These are phyloP conservation scores for Fraxinus platypoda DNA, from an alignment of 305 asterid species.

Conservation along the genomic window DNA sequence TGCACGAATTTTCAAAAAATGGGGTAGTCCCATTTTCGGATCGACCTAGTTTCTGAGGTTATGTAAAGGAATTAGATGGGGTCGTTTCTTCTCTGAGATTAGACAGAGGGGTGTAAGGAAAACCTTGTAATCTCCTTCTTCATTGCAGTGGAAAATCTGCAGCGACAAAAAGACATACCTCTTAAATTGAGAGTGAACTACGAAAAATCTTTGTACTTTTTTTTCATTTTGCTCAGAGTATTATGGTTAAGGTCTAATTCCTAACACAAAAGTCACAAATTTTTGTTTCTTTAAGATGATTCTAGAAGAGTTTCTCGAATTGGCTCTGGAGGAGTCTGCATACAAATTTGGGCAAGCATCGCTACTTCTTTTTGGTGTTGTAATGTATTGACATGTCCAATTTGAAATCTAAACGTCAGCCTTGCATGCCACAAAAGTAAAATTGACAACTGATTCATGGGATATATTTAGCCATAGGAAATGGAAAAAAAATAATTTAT, in stretches of 20 bases:
- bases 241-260: neutral
- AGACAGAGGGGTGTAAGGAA: neutral
- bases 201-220: neutral
- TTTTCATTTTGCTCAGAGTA: neutral
- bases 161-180: neutral
- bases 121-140: neutral
- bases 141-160: neutral
- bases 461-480: neutral
- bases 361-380: neutral
- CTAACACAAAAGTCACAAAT: neutral
- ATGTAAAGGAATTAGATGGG: neutral
- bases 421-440: neutral
- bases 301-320: neutral
- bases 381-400: neutral
- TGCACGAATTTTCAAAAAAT: neutral
- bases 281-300: neutral
- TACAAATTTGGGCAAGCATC: neutral
- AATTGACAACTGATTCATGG: neutral
- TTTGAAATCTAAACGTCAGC: neutral
- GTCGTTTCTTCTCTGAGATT: neutral
- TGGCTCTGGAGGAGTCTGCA: neutral
- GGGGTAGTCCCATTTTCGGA: neutral
- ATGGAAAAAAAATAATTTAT: neutral
- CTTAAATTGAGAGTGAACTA: neutral
- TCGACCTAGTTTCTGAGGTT: neutral